Evolutionary conservation across 768 basidiomycete species (phyloP).

Genomic region (Serendipita indica): DNA sequence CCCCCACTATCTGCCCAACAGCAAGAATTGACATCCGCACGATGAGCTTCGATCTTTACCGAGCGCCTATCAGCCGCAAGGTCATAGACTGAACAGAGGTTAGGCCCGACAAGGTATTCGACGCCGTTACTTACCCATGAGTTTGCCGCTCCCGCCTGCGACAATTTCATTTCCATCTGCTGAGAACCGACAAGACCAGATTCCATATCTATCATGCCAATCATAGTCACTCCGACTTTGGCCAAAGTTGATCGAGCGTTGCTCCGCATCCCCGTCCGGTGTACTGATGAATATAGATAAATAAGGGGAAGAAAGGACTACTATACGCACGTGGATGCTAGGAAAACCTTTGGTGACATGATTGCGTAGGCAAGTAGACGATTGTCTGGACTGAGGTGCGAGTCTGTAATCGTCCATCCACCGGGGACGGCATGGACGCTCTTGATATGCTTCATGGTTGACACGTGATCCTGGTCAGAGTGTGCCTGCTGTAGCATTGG

Average conservation of each 20-base stretch:
- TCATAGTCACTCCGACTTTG: conserved; percentile 18
- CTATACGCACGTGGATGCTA: neutral
- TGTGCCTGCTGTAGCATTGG: conserved; percentile 20
- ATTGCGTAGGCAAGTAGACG: neutral
- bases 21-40: conserved; percentile 85
- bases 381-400: conserved; percentile 77
- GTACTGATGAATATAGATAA: conserved; percentile 52
- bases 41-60: conserved; percentile 76
- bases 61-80: conserved; percentile 62
- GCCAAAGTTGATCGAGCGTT: conserved; percentile 22
- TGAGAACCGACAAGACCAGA: conserved; percentile 93
- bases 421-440: conserved; percentile 63
- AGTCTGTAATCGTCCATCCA: conserved; percentile 91
- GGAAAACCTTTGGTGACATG: conserved; percentile 8
- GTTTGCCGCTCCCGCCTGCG: conserved; percentile 74
- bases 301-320: conserved; percentile 10
- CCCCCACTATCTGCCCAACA: conserved; percentile 91
- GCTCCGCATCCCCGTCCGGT: conserved; percentile 62
- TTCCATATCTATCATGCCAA: conserved; percentile 43
- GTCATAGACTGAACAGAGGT: conserved; percentile 61
- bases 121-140: conserved; percentile 11
- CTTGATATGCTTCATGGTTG: conserved; percentile 37
- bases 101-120: neutral
- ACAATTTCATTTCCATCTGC: conserved; percentile 93
- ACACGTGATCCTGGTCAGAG: conserved; percentile 29